Base-by-base conservation (phyloP, 2,329 filamentous ascomycete genomes). In the Exophiala xenobiotica region DNA sequence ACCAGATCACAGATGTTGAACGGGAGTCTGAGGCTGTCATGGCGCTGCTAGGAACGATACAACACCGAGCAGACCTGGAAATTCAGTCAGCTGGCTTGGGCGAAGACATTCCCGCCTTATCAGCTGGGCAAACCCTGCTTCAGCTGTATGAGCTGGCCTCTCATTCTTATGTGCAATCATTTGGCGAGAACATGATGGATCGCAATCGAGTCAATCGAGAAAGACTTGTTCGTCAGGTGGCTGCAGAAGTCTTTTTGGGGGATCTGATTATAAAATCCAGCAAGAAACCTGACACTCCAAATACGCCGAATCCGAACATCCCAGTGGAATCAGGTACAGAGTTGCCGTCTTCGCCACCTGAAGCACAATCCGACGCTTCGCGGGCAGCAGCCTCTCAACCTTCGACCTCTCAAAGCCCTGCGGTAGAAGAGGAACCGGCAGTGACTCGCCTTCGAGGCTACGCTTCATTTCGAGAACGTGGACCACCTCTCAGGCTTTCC, bases 121-220 rank as follows among this genome's bases (percentile, higher is more conserved):
- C 43, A 19, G 20, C 45, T 3, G 20, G n/a, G 8, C 14, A 23
- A 12, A 46, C 20, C 22, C 27, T 51, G 6, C 40, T 53, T 16
- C 16, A 26, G 8, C 5, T 50, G 18, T 58, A 58, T 16, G 42
- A 61, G 4, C 6, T 44, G 2, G 24, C 50, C 6, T 26, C 53
- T 9, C 23, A 8, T 8, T 6, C 29, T 11, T 57, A 53, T 23
- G 42, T 58, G 23, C 33, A 43, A 12, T 29, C 49, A 19, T 53
- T 60, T 7, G 49, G 54, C 1, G 12, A 37, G 3, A 27, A 49
- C 9, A 23, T 56, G 8, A 54, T 49, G 11, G 51, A 57, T 49
- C 56, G 54, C 18, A 44, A 51, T 43, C 51, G 58, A n/a, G 52
- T 59, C 38, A 52, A 54, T 35, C 49, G 56, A 7, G 58, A 61